phyloP scores from a whole-genome alignment of 495 filamentous ascomycete genomes.

The Xylaria intraflava region DNA sequence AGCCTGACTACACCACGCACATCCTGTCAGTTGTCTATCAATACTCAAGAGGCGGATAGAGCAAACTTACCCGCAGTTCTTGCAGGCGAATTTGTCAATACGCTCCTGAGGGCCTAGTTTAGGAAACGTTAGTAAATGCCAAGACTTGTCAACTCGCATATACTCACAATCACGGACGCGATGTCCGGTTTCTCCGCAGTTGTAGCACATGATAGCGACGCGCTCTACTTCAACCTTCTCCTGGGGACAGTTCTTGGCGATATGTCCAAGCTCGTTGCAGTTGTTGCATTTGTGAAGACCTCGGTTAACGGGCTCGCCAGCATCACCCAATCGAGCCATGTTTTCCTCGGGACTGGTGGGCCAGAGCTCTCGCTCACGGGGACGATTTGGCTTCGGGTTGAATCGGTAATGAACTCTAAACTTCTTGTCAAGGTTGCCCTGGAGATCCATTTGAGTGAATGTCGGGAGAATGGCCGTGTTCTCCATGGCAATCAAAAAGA shows the following conservation, averaged over 20 bases:
- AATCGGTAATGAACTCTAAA: constrained; percentile 68
- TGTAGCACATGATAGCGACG: constrained; percentile 60
- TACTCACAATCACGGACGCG: constrained; percentile 61
- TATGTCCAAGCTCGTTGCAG: constrained; percentile 72
- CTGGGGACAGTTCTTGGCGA: constrained; percentile 56
- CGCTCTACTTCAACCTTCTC: constrained; percentile 47
- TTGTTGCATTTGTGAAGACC: constrained; percentile 61
- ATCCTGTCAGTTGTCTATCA: constrained; percentile 10
- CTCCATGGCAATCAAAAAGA: constrained; percentile 74
- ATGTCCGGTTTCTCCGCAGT: constrained; percentile 65
- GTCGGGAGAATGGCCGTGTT: constrained; percentile 50
- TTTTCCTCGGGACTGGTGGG: constrained; percentile 63
- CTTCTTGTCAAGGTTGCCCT: constrained; percentile 70
- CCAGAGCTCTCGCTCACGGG: constrained; percentile 54
- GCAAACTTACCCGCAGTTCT: constrained; percentile 67
- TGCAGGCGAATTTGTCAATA: constrained; percentile 59
- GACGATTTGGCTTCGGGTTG: constrained; percentile 56
- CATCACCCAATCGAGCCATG: constrained; percentile 61
- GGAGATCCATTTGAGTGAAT: constrained; percentile 72
- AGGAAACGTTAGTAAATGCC: constrained; percentile 17
- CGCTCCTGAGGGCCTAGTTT: constrained; percentile 42
- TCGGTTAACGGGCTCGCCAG: constrained; percentile 62
- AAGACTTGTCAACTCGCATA: neutral
- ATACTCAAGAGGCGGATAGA: neutral
- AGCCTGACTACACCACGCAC: constrained; percentile 20